Evolutionary conservation across 2,329 filamentous ascomycete species (phyloP).

Genomic region (Epichloe brachyelytri): DNA sequence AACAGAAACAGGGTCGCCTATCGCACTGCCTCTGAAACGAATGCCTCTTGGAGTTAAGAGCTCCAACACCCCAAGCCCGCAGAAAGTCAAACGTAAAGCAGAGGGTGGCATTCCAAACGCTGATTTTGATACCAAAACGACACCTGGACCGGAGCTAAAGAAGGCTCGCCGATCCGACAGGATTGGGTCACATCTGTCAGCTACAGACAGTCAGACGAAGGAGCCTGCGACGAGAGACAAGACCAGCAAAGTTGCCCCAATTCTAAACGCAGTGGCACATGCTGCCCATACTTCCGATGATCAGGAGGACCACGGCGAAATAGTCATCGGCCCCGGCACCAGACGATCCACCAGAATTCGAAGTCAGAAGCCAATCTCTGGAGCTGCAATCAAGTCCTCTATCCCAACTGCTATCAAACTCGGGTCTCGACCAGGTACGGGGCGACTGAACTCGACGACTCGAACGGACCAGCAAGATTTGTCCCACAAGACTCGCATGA

Average conservation of each 20-base stretch:
- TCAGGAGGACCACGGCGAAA: constrained; percentile 8
- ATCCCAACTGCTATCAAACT: constrained; percentile 23
- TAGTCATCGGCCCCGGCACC: constrained; percentile 8
- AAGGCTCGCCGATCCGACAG: constrained; percentile 12
- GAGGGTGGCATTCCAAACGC: constrained; percentile 10
- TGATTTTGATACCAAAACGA: constrained; percentile 12
- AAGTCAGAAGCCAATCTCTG: constrained; percentile 7
- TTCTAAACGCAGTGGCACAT: not conserved
- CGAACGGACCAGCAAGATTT: constrained; percentile 20
- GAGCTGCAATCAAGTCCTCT: constrained; percentile 16
- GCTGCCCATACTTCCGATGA: not conserved
- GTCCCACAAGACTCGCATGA: constrained; percentile 20
- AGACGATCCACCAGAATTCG: constrained; percentile 23
- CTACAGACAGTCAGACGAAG: not conserved
- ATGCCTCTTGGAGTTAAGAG: constrained; percentile 21
- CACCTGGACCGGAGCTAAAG: constrained; percentile 13
- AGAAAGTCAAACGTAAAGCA: constrained; percentile 20
- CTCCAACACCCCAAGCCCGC: constrained; percentile 22
- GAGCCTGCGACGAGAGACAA: not conserved
- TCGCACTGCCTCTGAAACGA: constrained; percentile 14
- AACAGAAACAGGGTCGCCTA: constrained; percentile 19
- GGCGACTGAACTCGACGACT: constrained; percentile 10
- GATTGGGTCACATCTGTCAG: not conserved
- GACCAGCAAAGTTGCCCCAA: not conserved
- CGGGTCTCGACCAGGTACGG: constrained; percentile 11